A percentile compares a stretch with the other conserved stretches of the same genome.
Evolutionary conservation across 2,329 filamentous ascomycete species (phyloP).

Genomic region (Ceratocystis colombiana): DNA sequence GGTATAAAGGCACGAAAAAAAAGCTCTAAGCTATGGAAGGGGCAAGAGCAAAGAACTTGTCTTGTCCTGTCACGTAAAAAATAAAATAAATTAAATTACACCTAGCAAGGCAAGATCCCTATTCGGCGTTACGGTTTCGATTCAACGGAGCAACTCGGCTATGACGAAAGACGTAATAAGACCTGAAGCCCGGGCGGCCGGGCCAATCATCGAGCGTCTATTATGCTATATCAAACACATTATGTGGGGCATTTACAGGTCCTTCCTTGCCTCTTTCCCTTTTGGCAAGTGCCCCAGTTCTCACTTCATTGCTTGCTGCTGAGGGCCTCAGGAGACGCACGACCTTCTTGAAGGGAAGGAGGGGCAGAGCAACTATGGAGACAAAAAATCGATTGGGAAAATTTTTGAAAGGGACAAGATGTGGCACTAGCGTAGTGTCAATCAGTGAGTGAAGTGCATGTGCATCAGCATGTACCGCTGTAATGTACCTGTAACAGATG

Average conservation of each 20-base stretch:
- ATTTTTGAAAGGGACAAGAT: conserved; percentile 7
- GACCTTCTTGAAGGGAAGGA: conserved; percentile 8
- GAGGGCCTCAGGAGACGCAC: conserved; percentile 4
- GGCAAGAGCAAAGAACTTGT: conserved; percentile 1
- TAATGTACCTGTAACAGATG: not conserved
- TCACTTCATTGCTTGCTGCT: conserved; percentile 8
- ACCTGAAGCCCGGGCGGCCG: conserved; percentile 24
- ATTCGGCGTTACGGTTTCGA: conserved; percentile 26
- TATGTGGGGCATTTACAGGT: conserved; percentile 16
- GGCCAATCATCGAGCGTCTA: conserved; percentile 24
- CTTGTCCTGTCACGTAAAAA: not conserved
- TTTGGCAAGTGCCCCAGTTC: not conserved
- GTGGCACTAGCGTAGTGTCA: conserved; percentile 7
- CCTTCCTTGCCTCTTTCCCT: conserved; percentile 18
- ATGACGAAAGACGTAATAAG: conserved; percentile 25
- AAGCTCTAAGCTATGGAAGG: not conserved
- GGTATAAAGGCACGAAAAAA: not conserved
- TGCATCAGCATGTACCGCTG: not conserved
- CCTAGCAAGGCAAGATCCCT: conserved; percentile 20
- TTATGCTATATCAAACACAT: conserved; percentile 21
- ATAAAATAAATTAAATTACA: conserved; percentile 1
- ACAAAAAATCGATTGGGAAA: conserved; percentile 10
- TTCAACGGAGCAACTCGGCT: conserved; percentile 26
- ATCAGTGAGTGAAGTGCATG: not conserved
- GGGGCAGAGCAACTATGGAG: not conserved